Base-by-base conservation (phyloP, 169 alveolate genomes). In the Perkinsus marinus region DNA sequence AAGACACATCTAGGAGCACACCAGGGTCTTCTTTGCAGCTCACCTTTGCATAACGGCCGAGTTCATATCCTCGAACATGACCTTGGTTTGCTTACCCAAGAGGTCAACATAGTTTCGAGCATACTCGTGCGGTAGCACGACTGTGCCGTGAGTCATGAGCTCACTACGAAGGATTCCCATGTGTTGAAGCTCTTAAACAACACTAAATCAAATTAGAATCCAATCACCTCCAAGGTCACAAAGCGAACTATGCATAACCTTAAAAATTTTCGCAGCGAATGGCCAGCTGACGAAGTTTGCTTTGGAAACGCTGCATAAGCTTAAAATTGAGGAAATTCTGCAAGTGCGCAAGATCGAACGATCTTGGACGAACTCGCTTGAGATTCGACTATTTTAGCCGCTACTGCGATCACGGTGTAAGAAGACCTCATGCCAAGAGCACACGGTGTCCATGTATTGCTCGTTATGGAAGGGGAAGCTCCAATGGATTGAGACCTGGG, bases 81-180 rank as follows among this genome's bases (percentile, higher is more conserved):
- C 93, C 93, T 96, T 95, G 30, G 96, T 96, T 39, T 95, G 93
- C 39, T 96, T 93, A 41, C 98, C 97, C n/a, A 97, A 94, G 91
- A 96, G 94, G 92, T 96, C 98, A 36, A 97, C 90, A 91, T 96
- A 97, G 89, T 95, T 97, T 43, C 97, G 93, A 17, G 99, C 99
- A 39, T 98, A 92, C 91, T 97, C 98, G 90, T 95, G 95, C 47
- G 99, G 99, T 68, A 97, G 94, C 92, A 97, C 98, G 91, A 97
- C 94, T 68, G 99, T 97, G 94, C 99, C 99, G 91, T 95, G 97
- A 92, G 96, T 93, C 99, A 97, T 97, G 47, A 95, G 94, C 97
- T 95, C 97, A 22, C 95, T 93, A 57, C 97, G 92, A 90, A 94
- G 92, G 34, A 95, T 93, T 38, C 96, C 91, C 91, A 90, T 90